Base-by-base conservation (phyloP, 2,329 filamentous ascomycete species). In the Juglanconis oblonga region DNA sequence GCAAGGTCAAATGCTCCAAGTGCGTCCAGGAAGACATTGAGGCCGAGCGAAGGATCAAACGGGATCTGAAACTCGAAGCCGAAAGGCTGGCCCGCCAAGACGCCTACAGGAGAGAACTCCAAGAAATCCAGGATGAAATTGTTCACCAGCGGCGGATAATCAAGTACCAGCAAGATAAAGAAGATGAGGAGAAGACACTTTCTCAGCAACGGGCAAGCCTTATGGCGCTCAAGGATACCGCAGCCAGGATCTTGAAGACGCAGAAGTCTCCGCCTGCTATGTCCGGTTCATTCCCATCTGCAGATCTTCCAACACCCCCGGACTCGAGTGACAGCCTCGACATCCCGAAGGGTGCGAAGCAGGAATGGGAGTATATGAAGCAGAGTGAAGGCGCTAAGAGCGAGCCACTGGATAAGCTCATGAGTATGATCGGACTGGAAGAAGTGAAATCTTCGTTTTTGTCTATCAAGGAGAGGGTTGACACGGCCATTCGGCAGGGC, bases 341-440 rank as follows among this genome's bases (percentile, higher is more conserved):
- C 6, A 11, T 53, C 1, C 38, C 49, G 13, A 31, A 56, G 6
- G 48, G 52, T 32, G 77, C 83, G 0, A 70, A 71, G 1, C 71
- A 74, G 1, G 85, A 90, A 17, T 92, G 88, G 89, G 72, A 87
- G 13, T 68, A 74, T 1, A 78, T 87, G 65, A 91, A 91, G 67
- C 52, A 72, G 1, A 67, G 71, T 1, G 80, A 87, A 36, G 76
- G 76, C 1, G 79, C 80, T 0, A 65, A 67, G 1, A 90, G 84
- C 63, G 66, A 71, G 0, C 76, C 81, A 0, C 66, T 92, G 0
- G 88, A 92, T 61, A 68, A 76, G 0, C 67, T 93, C 8, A 91
- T 92, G 85, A 71, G 69, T 0, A 87, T 92, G 84, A 85, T 88
- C 48, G 89, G 90, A 0, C 76, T 93, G 0, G 89, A 92, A 65